Conservation (phyloP, 208 protist species). For the Herpetomonas samuelpessoai region DNA sequence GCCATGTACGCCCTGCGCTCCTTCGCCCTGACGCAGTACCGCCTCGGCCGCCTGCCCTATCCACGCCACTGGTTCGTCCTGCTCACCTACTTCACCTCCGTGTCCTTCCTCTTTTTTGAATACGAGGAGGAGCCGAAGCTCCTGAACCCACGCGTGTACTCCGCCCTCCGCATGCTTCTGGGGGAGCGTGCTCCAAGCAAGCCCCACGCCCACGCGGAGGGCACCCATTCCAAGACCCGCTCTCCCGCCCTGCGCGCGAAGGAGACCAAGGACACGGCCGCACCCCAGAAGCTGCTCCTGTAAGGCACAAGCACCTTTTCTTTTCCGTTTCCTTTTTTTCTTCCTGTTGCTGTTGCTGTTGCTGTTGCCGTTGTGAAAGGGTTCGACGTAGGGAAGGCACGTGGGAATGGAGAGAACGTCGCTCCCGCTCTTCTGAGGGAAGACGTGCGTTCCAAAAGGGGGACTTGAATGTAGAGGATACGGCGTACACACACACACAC, state of each 20-base stretch:
- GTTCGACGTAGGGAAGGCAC: too few species aligned
- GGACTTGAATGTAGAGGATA: too few species aligned
- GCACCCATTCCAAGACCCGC: background rate
- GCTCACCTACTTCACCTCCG: constrained; percentile 65
- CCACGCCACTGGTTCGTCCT: constrained; percentile 69
- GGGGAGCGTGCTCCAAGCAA: constrained; percentile 26
- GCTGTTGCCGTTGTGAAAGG: too few species aligned
- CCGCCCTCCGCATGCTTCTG: constrained; percentile 46
- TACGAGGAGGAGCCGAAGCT: constrained; percentile 75
- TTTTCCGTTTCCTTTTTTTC: too few species aligned
- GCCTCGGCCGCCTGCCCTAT: constrained; percentile 69
- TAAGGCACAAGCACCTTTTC: too few species aligned
- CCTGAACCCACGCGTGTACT: constrained; percentile 54
- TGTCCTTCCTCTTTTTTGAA: constrained; percentile 73
- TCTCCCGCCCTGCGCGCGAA: background rate
- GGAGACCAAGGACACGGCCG: background rate
- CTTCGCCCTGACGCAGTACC: constrained; percentile 73
- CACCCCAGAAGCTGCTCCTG: background rate
- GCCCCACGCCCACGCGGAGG: background rate
- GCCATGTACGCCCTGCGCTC: constrained; percentile 73
- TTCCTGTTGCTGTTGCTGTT: too few species aligned
- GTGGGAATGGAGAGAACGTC: too few species aligned
- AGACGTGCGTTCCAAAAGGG: too few species aligned
- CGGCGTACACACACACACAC: too few species aligned
- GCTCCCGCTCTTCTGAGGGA: too few species aligned